phyloP scores from a whole-genome alignment of 2,329 filamentous ascomycete genomes.

The Colletotrichum somersetense region DNA sequence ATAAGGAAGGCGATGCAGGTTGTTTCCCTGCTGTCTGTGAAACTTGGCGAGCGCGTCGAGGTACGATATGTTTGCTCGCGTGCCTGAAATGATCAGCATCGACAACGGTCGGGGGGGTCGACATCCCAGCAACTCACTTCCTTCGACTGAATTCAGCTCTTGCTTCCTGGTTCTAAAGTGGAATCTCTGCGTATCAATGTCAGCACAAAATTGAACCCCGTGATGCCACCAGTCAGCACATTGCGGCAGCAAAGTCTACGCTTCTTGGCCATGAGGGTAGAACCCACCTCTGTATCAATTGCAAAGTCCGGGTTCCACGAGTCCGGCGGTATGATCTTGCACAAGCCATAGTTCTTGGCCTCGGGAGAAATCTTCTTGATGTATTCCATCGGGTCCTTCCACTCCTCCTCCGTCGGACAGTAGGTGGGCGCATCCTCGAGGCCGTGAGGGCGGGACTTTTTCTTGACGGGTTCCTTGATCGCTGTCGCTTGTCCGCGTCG shows the following conservation, averaged over 20 bases:
- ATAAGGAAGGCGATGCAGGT: slow-evolving; percentile 92
- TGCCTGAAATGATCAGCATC: slow-evolving; percentile 71
- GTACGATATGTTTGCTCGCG: slow-evolving; percentile 94
- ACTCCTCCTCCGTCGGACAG: slow-evolving; percentile 91
- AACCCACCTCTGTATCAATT: slow-evolving; percentile 89
- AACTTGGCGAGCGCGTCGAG: slow-evolving; percentile 95
- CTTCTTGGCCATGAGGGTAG: too few relatives aligned
- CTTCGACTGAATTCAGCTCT: slow-evolving; percentile 97
- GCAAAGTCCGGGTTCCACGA: slow-evolving; percentile 95
- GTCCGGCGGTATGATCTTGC: slow-evolving; percentile 95
- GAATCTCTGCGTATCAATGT: slow-evolving; percentile 74
- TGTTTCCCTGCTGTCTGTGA: slow-evolving; percentile 95
- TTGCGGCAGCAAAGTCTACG: neutral
- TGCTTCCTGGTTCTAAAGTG: slow-evolving; percentile 97
- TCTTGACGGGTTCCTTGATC: slow-evolving; percentile 80
- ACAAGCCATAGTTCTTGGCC: slow-evolving; percentile 88
- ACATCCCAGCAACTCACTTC: slow-evolving; percentile 73
- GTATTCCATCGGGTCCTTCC: slow-evolving; percentile 93
- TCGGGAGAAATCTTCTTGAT: slow-evolving; percentile 92
- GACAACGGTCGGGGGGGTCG: slow-evolving; percentile 8
- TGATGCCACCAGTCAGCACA: neutral
- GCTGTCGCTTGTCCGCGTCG: slow-evolving; percentile 86
- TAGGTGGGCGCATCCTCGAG: slow-evolving; percentile 93
- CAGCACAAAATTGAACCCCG: neutral
- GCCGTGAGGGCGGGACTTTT: slow-evolving; percentile 83